Evolutionary conservation across 306 rosid species (phyloP).

Genomic region (Adenanthera pavonina): DNA sequence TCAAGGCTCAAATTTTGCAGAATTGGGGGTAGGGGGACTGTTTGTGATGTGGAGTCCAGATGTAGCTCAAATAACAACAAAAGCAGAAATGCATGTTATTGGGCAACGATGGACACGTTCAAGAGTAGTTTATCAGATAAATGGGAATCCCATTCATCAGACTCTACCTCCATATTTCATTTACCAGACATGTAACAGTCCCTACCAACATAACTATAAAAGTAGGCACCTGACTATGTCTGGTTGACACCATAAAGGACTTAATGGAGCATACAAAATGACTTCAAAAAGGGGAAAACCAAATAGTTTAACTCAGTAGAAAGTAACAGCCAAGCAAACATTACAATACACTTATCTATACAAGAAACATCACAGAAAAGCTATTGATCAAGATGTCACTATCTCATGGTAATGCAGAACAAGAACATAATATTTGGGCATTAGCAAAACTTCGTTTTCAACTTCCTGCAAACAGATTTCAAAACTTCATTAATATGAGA

Average conservation of each 20-base stretch:
- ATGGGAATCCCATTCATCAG: slow-evolving; percentile 45
- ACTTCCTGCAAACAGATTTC: not conserved
- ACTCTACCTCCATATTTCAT: slow-evolving; percentile 33
- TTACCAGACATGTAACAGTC: slow-evolving; percentile 47
- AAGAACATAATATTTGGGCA: not conserved
- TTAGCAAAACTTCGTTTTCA: not conserved
- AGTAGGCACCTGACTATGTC: slow-evolving; percentile 46
- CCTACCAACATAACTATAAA: not conserved
- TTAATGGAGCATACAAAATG: not conserved
- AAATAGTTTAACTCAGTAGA: not conserved
- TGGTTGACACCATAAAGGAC: not conserved
- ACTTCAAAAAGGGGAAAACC: not conserved
- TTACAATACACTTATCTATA: not conserved
- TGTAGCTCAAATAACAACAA: slow-evolving; percentile 51
- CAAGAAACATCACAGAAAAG: not conserved
- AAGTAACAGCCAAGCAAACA: not conserved
- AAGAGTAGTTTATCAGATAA: slow-evolving; percentile 37
- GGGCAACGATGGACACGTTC: slow-evolving; percentile 50
- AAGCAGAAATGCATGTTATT: slow-evolving; percentile 6
- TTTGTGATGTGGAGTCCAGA: slow-evolving; percentile 41
- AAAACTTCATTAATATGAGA: not conserved
- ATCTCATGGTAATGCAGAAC: not conserved
- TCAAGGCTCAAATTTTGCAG: not conserved
- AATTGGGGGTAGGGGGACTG: not conserved
- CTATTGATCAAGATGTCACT: not conserved